Conservation (phyloP, 2,329 filamentous ascomycete species). For the Plenodomus tracheiphilus region DNA sequence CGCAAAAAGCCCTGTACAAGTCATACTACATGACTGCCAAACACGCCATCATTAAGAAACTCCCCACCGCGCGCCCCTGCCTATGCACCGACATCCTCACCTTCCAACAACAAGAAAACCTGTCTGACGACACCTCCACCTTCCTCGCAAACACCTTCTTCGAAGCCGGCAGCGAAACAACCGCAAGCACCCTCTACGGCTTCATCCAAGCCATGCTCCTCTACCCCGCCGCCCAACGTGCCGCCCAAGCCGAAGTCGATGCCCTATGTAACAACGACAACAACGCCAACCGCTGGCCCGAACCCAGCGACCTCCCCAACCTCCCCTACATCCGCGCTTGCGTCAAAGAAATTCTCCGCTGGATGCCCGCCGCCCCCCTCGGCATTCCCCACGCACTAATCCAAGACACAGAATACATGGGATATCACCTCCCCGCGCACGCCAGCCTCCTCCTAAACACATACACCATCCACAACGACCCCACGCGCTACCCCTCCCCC, state of each 20-base stretch:
- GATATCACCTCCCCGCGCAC: constrained; percentile 21
- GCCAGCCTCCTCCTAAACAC: constrained; percentile 18
- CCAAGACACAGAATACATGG: constrained; percentile 19
- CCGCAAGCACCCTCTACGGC: constrained; percentile 8
- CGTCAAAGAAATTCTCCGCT: constrained; percentile 21
- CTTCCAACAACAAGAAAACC: constrained; percentile 7
- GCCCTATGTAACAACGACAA: constrained; percentile 52
- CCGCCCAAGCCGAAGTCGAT: constrained; percentile 62
- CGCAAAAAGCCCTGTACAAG: background rate
- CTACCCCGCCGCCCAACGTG: constrained; percentile 57
- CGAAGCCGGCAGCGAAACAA: constrained; percentile 22
- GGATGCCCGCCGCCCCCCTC: constrained; percentile 18
- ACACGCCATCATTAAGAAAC: background rate
- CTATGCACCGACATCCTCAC: constrained; percentile 12
- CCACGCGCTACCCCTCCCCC: constrained; percentile 60
- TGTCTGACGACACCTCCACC: constrained; percentile 11
- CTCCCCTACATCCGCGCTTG: constrained; percentile 13
- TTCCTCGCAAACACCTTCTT: constrained; percentile 15
- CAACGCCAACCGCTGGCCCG: constrained; percentile 35
- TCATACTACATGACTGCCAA: constrained; percentile 8
- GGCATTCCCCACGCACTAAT: constrained; percentile 15
- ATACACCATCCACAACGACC: constrained; percentile 58
- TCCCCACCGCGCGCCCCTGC: constrained; percentile 6
- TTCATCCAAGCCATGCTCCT: constrained; percentile 26
- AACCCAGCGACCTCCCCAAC: constrained; percentile 7